Base-by-base conservation (phyloP, 1,139 yeast species). In the Saccharomyces hybrid region DNA sequence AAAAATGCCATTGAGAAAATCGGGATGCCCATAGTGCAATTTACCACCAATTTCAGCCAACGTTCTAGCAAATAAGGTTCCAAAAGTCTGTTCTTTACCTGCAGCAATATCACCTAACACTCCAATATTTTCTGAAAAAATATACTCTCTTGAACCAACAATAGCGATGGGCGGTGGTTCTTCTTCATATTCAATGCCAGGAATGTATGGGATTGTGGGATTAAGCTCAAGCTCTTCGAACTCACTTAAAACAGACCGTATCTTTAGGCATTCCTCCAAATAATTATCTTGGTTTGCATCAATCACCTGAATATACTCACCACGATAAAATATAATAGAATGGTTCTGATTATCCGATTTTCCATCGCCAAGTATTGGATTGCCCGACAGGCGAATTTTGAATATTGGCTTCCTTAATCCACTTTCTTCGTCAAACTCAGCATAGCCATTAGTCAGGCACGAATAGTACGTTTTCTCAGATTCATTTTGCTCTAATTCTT, bases 221-320 rank as follows among this genome's bases (percentile, higher is more conserved):
- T 72, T 72, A 49, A 73, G 53, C 48, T 69, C 65, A 49, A 68
- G 51, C 61, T 86, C 91, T 63, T 88, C 96, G 70, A 89, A 89
- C 61, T 88, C 96, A 1, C 89, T 79, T 28, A 88, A 69, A 3
- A 88, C 81, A 4, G 90, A 83, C 59, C 95, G 79, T 41, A 88
- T 86, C 67, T 88, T 88, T 57, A 88, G 68, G 62, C 96, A 88
- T 65, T 88, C 96, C 64, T 88, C 96, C 29, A 88, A 65, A 65
- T 88, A 88, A 65, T 88, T 87, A 66, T 88, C 96, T 66, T 88
- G 96, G 61, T 88, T 88, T 0, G 96, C 93, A 71, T 88, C 96
- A 48, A 88, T 81, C 1, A 88, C 87, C 69, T 88, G 96, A 57
- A 88, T 84, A 62, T 88, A 88, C 62, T 88, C 96, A 1, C 96